Evolutionary conservation across 225 moss, liverwort and hornwort genomes (phyloP), one percentile per base, ranked within the genome.

Genomic region (Marchantia polymorpha): DNA sequence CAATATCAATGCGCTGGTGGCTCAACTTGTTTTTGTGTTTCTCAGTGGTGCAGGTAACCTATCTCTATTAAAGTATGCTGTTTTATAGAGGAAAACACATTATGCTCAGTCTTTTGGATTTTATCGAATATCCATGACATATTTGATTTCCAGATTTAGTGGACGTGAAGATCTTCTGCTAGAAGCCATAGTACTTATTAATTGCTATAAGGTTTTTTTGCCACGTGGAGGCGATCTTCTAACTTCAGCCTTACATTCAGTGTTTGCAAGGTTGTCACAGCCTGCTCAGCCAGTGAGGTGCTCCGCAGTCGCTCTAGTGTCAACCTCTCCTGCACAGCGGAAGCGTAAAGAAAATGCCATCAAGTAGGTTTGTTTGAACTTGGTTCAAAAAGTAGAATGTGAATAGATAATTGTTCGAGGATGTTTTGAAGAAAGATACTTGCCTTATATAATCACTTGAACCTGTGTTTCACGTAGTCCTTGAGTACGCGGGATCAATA

Each of bases 261-360:
- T 94, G 48, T 94, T 94, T 89, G 92, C 93, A 80, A 89, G 93
- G 82, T 79, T 94, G 76, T 94, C 93, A 23, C 93, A 94, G 78
- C 93, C 93, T 64, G 89, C 91, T 58, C 93, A 94, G 83, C 93
- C 93, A 39, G 86, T 94, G 50, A 79, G 89, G n/a, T 94, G 90
- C 80, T 94, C 93, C 26, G 78, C 81, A 50, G 92, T 94, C 55
- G 91, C 91, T 72, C 86, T 94, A 13, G 83, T 94, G 25, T 88
- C 86, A 68, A 77, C 92, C 50, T 82, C 92, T 78, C 82, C 81
- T 65, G 88, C 89, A 8, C 91, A 88, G 79, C 90, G 88, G 52
- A 86, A 81, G 78, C 85, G 89, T 58, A 89, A 84, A 77, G 89
- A 84, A 47, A 83, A 83, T 64, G 77, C 82, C 65, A 88, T 88